Evolutionary conservation across 1,139 yeast genomes (phyloP).

Genomic region (Zygoascus sp.): DNA sequence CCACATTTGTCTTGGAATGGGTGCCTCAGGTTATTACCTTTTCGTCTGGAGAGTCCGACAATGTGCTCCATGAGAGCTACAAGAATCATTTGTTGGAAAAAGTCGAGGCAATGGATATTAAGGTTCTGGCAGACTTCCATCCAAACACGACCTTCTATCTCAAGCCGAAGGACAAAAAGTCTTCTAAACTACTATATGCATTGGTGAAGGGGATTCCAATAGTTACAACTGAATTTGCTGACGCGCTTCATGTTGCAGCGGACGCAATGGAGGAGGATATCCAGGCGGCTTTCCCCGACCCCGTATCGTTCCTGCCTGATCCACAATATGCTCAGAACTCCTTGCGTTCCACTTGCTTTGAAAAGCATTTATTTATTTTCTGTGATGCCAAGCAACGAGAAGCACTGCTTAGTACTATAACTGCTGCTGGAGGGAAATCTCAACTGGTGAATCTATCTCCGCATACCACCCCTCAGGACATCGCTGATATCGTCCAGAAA

Average conservation of each 20-base stretch:
- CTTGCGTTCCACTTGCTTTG: constrained; percentile 21
- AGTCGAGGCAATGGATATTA: constrained; percentile 27
- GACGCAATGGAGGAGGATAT: constrained; percentile 19
- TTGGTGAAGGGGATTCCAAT: constrained; percentile 28
- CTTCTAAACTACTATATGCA: constrained; percentile 28
- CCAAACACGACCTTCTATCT: constrained; percentile 23
- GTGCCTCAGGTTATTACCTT: constrained; percentile 17
- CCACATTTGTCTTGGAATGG: constrained; percentile 16
- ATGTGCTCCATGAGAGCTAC: constrained; percentile 12
- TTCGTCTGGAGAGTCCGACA: constrained; percentile 16
- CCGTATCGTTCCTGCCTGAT: constrained; percentile 17
- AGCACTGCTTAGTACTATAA: constrained; percentile 22
- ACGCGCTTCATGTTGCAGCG: constrained; percentile 17
- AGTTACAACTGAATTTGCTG: constrained; percentile 23
- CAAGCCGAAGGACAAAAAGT: constrained; percentile 16
- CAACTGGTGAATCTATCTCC: constrained; percentile 2
- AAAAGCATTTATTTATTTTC: constrained; percentile 20
- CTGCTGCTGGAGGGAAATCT: constrained; percentile 19
- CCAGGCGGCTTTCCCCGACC: constrained; percentile 23
- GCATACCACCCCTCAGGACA: constrained; percentile 10
- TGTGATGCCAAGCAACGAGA: constrained; percentile 19
- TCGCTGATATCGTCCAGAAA: constrained; percentile 16
- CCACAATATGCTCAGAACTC: constrained; percentile 20
- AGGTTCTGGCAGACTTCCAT: constrained; percentile 24
- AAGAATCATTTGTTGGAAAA: constrained; percentile 10